Evolutionary conservation across 75 land plant species (phyloP).

Genomic region (Isoetes taiwanensis): DNA sequence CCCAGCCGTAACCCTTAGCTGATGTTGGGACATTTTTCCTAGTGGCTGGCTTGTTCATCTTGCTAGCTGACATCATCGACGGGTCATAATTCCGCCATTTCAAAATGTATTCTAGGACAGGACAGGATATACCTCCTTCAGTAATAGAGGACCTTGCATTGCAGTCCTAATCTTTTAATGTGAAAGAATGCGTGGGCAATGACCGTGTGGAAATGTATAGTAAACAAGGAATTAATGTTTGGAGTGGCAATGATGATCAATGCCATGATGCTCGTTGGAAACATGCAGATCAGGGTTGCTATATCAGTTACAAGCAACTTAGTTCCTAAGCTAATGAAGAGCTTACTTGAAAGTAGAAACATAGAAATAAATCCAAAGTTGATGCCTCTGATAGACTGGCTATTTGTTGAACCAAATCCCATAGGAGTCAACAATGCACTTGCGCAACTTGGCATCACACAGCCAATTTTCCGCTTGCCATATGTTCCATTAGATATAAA

Average conservation of each 20-base stretch:
- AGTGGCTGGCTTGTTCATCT: too few relatives aligned
- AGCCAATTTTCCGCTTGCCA: slow-evolving; percentile 66
- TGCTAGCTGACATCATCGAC: too few relatives aligned
- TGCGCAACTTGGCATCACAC: slow-evolving; percentile 67
- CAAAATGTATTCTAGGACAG: too few relatives aligned
- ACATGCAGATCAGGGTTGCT: slow-evolving; percentile 59
- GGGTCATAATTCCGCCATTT: too few relatives aligned
- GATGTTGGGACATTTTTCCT: too few relatives aligned
- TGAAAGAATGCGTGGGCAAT: slow-evolving; percentile 76
- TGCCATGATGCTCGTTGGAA: slow-evolving; percentile 86
- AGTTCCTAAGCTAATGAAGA: slow-evolving; percentile 53
- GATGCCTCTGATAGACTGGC: slow-evolving; percentile 61
- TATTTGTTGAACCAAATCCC: slow-evolving; percentile 73
- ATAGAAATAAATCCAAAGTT: slow-evolving; percentile 37
- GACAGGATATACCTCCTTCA: slow-evolving; percentile 63
- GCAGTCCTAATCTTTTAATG: slow-evolving; percentile 44
- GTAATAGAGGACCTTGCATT: slow-evolving; percentile 36
- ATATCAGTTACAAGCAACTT: slow-evolving; percentile 75
- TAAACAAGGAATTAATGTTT: slow-evolving; percentile 37
- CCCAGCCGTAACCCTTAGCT: too few relatives aligned
- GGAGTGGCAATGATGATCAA: slow-evolving; percentile 86
- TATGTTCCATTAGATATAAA: slow-evolving; percentile 45
- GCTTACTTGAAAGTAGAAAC: slow-evolving; percentile 44
- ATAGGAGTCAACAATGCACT: slow-evolving; percentile 78
- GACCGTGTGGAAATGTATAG: slow-evolving; percentile 42